These are phyloP conservation scores for Magnusiomyces ingens DNA, from an alignment of 1,139 yeast species.

Conservation along the genomic window DNA sequence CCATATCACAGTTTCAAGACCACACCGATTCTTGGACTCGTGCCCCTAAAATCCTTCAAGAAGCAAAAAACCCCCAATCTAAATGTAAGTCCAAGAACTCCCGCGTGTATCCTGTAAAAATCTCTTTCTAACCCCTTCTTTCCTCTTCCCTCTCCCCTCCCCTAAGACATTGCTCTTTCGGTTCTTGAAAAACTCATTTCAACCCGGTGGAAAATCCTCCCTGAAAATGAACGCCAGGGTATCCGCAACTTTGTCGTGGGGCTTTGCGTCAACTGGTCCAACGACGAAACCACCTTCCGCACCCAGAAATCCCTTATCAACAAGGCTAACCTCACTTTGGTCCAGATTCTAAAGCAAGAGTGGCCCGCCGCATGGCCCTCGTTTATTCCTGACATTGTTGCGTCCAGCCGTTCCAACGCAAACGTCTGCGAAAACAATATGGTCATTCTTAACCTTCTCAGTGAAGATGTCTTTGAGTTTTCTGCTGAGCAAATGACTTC, in stretches of 20 bases:
- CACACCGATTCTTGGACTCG: slow-evolving; percentile 95
- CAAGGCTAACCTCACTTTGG: slow-evolving; percentile 89
- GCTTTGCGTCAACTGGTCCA: slow-evolving; percentile 89
- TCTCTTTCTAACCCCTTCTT: slow-evolving; percentile 9
- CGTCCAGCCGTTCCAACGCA: slow-evolving; percentile 74
- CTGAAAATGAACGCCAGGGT: slow-evolving; percentile 72
- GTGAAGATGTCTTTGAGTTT: slow-evolving; percentile 94
- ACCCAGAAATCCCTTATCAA: slow-evolving; percentile 77
- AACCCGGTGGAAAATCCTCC: slow-evolving; percentile 89
- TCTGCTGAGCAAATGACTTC: slow-evolving; percentile 95
- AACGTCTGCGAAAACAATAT: slow-evolving; percentile 97
- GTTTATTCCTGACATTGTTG: slow-evolving; percentile 87
- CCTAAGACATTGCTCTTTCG: slow-evolving; percentile 61
- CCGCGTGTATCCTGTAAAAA: not conserved
- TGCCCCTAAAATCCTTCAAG: slow-evolving; percentile 82
- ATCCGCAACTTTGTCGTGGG: slow-evolving; percentile 88
- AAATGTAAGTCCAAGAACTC: slow-evolving; percentile 43
- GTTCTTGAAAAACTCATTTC: slow-evolving; percentile 84
- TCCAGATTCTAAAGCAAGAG: slow-evolving; percentile 90
- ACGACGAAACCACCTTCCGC: slow-evolving; percentile 69
- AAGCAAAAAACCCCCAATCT: slow-evolving; percentile 72
- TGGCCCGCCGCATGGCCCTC: slow-evolving; percentile 99
- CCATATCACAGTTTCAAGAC: slow-evolving; percentile 57
- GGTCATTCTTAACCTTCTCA: slow-evolving; percentile 79
- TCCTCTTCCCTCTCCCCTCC: not conserved